phyloP scores from a whole-genome alignment of 2,329 filamentous ascomycete species.

The Epichloe brachyelytri region DNA sequence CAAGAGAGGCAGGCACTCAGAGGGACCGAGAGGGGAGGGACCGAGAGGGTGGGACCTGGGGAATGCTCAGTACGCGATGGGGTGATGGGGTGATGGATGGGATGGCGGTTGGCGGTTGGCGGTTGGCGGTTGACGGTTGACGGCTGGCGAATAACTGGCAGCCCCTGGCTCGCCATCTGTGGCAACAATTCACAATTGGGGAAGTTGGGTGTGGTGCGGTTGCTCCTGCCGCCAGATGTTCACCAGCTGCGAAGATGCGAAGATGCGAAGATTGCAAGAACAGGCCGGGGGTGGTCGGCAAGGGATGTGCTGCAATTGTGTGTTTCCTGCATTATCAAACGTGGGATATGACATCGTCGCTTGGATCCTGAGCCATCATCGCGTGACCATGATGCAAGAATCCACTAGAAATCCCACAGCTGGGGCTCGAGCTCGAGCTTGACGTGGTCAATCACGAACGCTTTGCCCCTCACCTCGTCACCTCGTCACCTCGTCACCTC shows the following conservation, averaged over 20 bases:
- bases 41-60: background rate
- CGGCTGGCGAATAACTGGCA: background rate
- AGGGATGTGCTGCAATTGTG: background rate
- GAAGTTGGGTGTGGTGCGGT: too few species aligned
- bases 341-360: too few species aligned
- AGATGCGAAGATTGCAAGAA: background rate
- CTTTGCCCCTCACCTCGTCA: background rate
- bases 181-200: too few species aligned
- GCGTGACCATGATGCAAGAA: constrained; percentile 3
- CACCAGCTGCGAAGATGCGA: background rate
- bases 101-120: background rate
- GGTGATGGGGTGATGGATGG: background rate
- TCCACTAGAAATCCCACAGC: background rate
- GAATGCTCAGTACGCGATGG: too few species aligned
- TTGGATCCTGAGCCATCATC: background rate
- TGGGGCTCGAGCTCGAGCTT: background rate
- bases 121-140: background rate
- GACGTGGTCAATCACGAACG: background rate
- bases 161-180: background rate
- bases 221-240: too few species aligned
- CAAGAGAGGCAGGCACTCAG: background rate
- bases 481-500: background rate
- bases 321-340: too few species aligned
- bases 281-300: background rate
- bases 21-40: background rate